Percentiles rank a stretch among this genome's conserved stretches.
Evolutionary conservation across 2,329 filamentous ascomycete species (phyloP).

Genomic region (Botryosphaeria dothidea): DNA sequence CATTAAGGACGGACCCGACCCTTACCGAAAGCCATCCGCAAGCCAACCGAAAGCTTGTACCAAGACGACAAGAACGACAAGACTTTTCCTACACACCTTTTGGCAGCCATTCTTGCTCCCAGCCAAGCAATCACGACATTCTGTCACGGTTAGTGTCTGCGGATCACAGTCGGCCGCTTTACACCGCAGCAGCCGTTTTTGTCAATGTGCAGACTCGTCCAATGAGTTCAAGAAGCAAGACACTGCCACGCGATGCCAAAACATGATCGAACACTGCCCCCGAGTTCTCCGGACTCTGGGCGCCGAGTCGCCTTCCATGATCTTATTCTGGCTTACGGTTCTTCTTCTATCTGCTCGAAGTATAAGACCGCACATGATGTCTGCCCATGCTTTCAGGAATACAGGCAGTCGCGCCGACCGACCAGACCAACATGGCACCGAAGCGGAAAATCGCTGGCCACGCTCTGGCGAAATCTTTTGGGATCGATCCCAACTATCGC

Average conservation of each 20-base stretch:
- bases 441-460: slow-evolving; percentile 64
- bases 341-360: background rate
- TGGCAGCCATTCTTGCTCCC: background rate
- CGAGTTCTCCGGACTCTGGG: background rate
- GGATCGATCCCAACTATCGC: slow-evolving; percentile 75
- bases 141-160: background rate
- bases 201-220: background rate
- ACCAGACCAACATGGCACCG: slow-evolving; percentile 28
- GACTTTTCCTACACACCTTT: background rate
- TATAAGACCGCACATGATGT: background rate
- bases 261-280: background rate
- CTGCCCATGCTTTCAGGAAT: background rate
- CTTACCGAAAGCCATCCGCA: background rate
- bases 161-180: background rate
- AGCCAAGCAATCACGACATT: background rate
- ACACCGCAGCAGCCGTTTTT: background rate
- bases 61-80: background rate
- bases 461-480: slow-evolving; percentile 72
- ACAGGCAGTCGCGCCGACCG: background rate
- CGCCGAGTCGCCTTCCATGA: background rate
- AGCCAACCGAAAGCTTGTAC: background rate
- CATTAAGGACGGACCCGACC: background rate
- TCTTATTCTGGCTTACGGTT: background rate
- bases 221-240: background rate
- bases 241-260: background rate